Conservation (phyloP, 2,329 filamentous ascomycete genomes). For the Cladophialophora psammophila region DNA sequence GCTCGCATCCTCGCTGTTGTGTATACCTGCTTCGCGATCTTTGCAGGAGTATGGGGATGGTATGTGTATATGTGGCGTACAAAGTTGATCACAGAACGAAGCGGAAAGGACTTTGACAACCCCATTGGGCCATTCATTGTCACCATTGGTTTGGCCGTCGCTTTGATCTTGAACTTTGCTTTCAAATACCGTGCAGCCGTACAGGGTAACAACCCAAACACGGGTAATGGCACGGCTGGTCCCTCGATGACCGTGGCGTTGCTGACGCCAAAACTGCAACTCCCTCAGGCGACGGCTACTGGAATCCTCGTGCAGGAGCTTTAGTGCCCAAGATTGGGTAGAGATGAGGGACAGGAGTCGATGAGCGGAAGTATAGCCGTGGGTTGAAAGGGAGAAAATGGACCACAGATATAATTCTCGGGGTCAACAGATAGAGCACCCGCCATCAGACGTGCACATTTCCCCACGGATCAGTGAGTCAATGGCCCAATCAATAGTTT, state of each 20-base stretch:
- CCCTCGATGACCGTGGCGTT: background rate
- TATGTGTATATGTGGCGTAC: slow-evolving; percentile 78
- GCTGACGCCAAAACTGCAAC: slow-evolving; percentile 13
- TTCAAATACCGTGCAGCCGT: slow-evolving; percentile 66
- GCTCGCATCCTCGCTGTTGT: slow-evolving; percentile 80
- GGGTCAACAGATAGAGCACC: background rate
- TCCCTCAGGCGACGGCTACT: slow-evolving; percentile 1
- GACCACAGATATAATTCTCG: background rate
- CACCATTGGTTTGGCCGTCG: slow-evolving; percentile 77
- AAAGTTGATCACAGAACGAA: slow-evolving; percentile 81
- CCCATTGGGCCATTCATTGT: slow-evolving; percentile 83
- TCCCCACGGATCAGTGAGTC: background rate
- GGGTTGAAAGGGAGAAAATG: background rate
- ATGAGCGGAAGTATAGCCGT: background rate
- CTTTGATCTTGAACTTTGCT: slow-evolving; percentile 84
- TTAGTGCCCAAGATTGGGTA: background rate
- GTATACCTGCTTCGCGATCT: slow-evolving; percentile 81
- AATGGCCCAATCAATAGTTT: background rate
- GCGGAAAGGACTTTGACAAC: slow-evolving; percentile 92
- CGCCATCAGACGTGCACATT: background rate
- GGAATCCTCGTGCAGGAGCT: slow-evolving; percentile 19
- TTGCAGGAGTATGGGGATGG: slow-evolving; percentile 88
- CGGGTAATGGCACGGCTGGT: slow-evolving; percentile 6
- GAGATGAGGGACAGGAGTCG: background rate
- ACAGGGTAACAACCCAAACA: background rate